Evolutionary conservation across 345 rosid species (phyloP), one percentile per base, ranked within the genome.

Genomic region (Geranium rotundifolium): DNA sequence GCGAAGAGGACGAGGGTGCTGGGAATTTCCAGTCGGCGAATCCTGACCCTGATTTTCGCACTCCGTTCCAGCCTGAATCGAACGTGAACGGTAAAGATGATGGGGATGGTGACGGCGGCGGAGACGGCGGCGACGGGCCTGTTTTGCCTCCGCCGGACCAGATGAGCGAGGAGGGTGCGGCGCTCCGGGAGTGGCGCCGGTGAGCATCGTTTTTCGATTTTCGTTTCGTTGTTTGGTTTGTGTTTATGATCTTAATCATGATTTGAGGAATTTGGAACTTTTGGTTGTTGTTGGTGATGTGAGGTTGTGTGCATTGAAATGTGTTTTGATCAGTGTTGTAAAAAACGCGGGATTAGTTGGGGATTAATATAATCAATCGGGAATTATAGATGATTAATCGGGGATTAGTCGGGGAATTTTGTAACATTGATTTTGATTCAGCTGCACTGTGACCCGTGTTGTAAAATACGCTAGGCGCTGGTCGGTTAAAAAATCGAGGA

Each of bases 101-200:
- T 14, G 61, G 56, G 9, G 67, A 49, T 5, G 63, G 19, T 18
- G 59, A 52, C 17, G 69, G 19, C 10, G 62, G 41, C 12, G 19
- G 50, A 49, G 67, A 64, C 50, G 63, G 17, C 13, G 62, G 71
- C 54, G 76, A 68, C 46, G 72, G 72, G 55, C 76, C 66, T 6
- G 13, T 56, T 49, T 65, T 72, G 59, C 76, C 72, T 9, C 72
- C 64, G 7, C 72, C 72, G 0, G 37, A 13, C 34, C 20, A 63
- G 65, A 72, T 72, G 76, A 61, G 18, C 57, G 76, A 72, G 58
- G 68, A 67, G 30, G 69, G 69, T 1, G 15, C 52, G 9, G 55
- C 64, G 16, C 56, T 65, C 5, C 69, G 76, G n/a, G 66, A 72
- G 34, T 72, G 76, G 76, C 72, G 76, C 63, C 57, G 66, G 75